phyloP scores from a whole-genome alignment of 805 yeast genomes.

The Saturnispora besseyi region DNA sequence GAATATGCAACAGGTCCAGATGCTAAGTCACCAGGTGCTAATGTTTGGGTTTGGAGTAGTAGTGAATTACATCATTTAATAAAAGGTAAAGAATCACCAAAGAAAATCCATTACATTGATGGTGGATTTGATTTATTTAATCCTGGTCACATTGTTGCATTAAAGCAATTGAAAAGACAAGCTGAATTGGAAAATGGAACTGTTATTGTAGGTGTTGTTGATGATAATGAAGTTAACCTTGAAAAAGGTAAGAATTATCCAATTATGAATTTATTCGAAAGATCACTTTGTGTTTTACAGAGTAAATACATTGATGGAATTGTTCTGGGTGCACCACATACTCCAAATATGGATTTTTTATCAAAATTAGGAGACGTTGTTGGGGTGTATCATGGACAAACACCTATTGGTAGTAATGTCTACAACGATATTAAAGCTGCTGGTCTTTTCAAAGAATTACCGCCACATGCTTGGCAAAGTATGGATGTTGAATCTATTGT shows the following conservation, averaged over 20 bases:
- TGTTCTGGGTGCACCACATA: conserved; percentile 59
- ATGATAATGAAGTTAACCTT: conserved; percentile 46
- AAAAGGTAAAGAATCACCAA: conserved; percentile 22
- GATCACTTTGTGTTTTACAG: conserved; percentile 81
- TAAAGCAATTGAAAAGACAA: conserved; percentile 38
- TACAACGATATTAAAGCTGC: conserved; percentile 24
- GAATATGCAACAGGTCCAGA: conserved; percentile 55
- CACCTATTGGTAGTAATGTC: conserved; percentile 12
- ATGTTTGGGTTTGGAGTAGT: conserved; percentile 37
- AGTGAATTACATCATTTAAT: conserved; percentile 27
- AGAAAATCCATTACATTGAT: conserved; percentile 40
- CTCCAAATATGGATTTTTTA: conserved; percentile 36
- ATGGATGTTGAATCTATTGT: conserved; percentile 67
- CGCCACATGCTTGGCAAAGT: conserved; percentile 50
- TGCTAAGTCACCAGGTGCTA: conserved; percentile 51
- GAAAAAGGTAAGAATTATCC: conserved; percentile 62
- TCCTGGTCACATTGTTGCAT: conserved; percentile 81
- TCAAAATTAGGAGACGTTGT: conserved; percentile 28
- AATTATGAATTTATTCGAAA: conserved; percentile 79
- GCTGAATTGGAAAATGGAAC: conserved; percentile 28
- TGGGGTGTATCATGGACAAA: conserved; percentile 46
- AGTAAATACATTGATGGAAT: conserved; percentile 78
- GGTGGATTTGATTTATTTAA: conserved; percentile 91
- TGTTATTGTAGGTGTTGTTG: conserved; percentile 58
- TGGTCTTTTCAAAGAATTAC: conserved; percentile 33